These are phyloP conservation scores for Phaseolus lunatus DNA, from an alignment of 306 rosid species.

Conservation along the genomic window DNA sequence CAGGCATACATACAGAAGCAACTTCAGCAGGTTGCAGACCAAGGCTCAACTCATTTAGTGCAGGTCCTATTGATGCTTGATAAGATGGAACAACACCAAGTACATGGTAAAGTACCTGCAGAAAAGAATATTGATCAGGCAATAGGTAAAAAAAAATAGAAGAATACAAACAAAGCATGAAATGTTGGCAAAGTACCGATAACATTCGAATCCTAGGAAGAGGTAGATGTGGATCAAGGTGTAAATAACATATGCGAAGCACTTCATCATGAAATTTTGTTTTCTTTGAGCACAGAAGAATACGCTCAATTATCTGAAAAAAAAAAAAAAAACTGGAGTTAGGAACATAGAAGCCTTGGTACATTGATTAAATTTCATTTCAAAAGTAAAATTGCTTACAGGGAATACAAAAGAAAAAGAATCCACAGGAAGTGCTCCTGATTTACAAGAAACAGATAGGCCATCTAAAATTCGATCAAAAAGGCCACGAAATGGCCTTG, in stretches of 20 bases:
- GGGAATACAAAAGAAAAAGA: slow-evolving; percentile 95
- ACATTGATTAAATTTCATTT: slow-evolving; percentile 32
- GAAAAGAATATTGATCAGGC: slow-evolving; percentile 39
- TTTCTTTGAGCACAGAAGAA: slow-evolving; percentile 87
- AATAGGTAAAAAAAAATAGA: slow-evolving; percentile 2
- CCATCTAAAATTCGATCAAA: slow-evolving; percentile 82
- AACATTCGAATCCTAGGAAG: slow-evolving; percentile 94
- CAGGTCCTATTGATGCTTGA: slow-evolving; percentile 86
- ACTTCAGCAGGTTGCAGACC: slow-evolving; percentile 87
- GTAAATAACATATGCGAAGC: slow-evolving; percentile 83
- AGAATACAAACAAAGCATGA: slow-evolving; percentile 30
- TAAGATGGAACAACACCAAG: slow-evolving; percentile 86
- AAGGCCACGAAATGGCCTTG: slow-evolving; percentile 62
- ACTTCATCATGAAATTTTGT: slow-evolving; percentile 84
- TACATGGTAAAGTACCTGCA: slow-evolving; percentile 89
- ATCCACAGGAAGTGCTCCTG: slow-evolving; percentile 95
- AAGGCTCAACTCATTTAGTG: slow-evolving; percentile 91
- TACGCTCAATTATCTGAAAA: slow-evolving; percentile 85
- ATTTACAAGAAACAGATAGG: slow-evolving; percentile 83
- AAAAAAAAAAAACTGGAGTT: slow-evolving; percentile 31
- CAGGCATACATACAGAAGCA: slow-evolving; percentile 69
- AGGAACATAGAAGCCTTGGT: slow-evolving; percentile 40
- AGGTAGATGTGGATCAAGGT: slow-evolving; percentile 92
- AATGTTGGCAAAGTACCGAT: slow-evolving; percentile 61
- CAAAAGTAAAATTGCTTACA: slow-evolving; percentile 61